phyloP scores from a whole-genome alignment of 495 filamentous ascomycete species.

The Tuber borchii region DNA sequence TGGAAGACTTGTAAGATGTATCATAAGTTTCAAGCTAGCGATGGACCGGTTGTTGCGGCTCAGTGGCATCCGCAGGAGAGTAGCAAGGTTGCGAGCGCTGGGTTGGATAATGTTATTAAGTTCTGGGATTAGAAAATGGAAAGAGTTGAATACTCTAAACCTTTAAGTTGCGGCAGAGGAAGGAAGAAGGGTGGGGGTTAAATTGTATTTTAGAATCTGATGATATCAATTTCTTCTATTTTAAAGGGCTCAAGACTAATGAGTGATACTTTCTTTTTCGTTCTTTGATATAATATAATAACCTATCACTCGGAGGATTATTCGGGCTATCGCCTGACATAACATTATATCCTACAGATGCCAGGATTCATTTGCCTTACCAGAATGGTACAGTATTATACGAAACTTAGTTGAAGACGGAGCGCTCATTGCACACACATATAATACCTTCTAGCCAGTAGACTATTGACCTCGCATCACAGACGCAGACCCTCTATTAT shows the following conservation, averaged over 20 bases:
- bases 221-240: not conserved
- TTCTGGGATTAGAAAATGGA: slow-evolving; percentile 73
- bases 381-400: not conserved
- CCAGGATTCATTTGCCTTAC: not conserved
- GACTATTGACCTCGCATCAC: not conserved
- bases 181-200: not conserved
- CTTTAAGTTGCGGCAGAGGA: not conserved
- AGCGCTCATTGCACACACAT: not conserved
- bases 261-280: not conserved
- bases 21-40: slow-evolving; percentile 80
- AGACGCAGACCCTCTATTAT: too few species aligned
- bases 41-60: slow-evolving; percentile 69
- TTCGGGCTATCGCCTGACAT: not conserved
- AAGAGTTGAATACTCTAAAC: not conserved
- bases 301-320: not conserved
- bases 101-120: slow-evolving; percentile 78
- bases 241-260: not conserved
- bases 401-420: not conserved
- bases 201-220: slow-evolving; percentile 1
- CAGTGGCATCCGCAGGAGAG: slow-evolving; percentile 96
- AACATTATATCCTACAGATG: not conserved
- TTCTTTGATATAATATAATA: not conserved
- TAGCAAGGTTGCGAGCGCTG: slow-evolving; percentile 85
- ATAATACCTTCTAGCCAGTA: not conserved
- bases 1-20: slow-evolving; percentile 99